Conservation (phyloP, 2,329 filamentous ascomycete genomes). For the Teratosphaeria epicoccoides region DNA sequence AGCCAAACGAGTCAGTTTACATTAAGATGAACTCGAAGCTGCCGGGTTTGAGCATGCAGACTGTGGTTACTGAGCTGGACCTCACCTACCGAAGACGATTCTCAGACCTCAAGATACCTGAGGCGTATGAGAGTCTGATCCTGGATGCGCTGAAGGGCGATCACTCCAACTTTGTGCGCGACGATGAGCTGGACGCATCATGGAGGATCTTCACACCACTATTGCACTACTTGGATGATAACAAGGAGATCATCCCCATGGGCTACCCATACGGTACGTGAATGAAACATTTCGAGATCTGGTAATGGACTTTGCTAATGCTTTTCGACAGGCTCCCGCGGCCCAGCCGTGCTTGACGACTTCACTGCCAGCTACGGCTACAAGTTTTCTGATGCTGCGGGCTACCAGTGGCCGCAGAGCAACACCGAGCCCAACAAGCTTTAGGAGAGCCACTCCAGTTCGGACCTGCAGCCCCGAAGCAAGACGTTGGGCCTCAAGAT, state of each 20-base stretch:
- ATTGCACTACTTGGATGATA: slow-evolving; percentile 94
- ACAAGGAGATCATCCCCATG: slow-evolving; percentile 99
- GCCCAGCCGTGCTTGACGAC: slow-evolving; percentile 90
- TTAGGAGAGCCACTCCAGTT: slow-evolving; percentile 34
- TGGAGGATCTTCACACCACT: slow-evolving; percentile 98
- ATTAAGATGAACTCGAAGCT: slow-evolving; percentile 99
- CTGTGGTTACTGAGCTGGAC: slow-evolving; percentile 94
- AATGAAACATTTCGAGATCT: neutral
- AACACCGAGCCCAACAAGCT: slow-evolving; percentile 70
- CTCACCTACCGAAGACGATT: slow-evolving; percentile 96
- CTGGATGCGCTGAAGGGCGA: slow-evolving; percentile 96
- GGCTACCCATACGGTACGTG: slow-evolving; percentile 93
- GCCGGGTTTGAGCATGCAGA: slow-evolving; percentile 97
- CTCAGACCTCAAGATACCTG: slow-evolving; percentile 97
- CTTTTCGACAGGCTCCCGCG: slow-evolving; percentile 65
- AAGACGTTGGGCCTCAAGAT: neutral
- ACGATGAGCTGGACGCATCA: slow-evolving; percentile 91
- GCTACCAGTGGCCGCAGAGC: slow-evolving; percentile 81
- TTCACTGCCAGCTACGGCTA: slow-evolving; percentile 98
- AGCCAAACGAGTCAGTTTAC: slow-evolving; percentile 98
- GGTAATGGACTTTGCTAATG: slow-evolving; percentile 3
- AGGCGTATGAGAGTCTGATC: slow-evolving; percentile 96
- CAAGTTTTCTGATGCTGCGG: slow-evolving; percentile 94
- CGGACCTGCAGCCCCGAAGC: neutral
- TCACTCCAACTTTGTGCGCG: slow-evolving; percentile 97